These are phyloP conservation scores for Castanospermum australe DNA, from an alignment of 306 rosid genomes.

Conservation along the genomic window DNA sequence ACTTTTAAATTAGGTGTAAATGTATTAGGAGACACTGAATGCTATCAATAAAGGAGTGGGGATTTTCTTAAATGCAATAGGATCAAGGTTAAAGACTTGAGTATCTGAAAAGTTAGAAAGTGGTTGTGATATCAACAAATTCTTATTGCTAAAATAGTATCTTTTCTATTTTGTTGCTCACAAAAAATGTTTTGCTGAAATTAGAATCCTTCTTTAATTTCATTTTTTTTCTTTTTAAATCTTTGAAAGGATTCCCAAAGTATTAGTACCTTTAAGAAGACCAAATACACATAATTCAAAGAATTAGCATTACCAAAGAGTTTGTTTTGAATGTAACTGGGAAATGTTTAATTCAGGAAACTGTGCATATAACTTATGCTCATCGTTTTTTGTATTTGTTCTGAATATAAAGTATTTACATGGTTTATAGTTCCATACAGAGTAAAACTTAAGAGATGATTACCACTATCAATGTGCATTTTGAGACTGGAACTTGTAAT, in stretches of 20 bases:
- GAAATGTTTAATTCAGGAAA: background rate
- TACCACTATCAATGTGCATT: background rate
- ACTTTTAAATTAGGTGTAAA: background rate
- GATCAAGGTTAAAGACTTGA: no score
- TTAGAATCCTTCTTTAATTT: background rate
- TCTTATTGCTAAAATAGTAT: no score
- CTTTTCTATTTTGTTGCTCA: background rate
- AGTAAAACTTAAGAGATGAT: constrained; percentile 9
- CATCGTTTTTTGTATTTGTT: background rate
- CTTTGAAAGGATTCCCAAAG: background rate
- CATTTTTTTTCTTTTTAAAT: background rate
- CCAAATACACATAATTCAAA: background rate
- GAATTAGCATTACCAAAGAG: background rate
- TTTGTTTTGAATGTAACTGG: background rate
- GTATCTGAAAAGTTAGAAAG: background rate
- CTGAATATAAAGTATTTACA: background rate
- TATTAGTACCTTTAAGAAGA: background rate
- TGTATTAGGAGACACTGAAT: background rate
- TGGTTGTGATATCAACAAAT: background rate
- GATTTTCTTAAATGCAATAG: background rate
- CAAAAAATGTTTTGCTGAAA: background rate
- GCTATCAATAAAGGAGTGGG: background rate
- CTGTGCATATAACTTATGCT: background rate
- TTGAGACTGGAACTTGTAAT: background rate
- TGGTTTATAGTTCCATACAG: background rate